These are phyloP conservation scores for Corymbia citriodora DNA, from an alignment of 441 rosid genomes.

Conservation along the genomic window DNA sequence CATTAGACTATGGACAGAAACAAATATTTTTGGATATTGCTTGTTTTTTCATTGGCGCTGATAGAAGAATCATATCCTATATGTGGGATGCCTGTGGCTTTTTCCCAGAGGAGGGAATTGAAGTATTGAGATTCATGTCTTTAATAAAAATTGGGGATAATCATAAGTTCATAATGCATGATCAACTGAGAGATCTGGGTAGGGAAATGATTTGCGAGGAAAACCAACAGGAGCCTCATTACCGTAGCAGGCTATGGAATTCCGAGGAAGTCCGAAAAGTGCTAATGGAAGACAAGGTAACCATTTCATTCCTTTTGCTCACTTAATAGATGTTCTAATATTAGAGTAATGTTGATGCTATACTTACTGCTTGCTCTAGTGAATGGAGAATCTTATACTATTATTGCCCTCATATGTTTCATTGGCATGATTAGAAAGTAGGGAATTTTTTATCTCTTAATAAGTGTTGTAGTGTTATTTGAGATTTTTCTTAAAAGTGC, in stretches of 20 bases:
- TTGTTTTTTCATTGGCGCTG: not conserved
- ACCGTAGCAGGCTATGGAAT: not conserved
- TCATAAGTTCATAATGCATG: not conserved
- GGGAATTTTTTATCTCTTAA: too few species aligned
- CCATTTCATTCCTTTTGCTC: accelerated
- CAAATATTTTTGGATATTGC: not conserved
- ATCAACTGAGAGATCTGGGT: not conserved
- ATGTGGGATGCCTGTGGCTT: not conserved
- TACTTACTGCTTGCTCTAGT: not conserved
- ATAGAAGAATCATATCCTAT: too few species aligned
- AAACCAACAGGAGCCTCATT: accelerated
- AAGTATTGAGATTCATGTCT: not conserved
- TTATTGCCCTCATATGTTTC: too few species aligned
- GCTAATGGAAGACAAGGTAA: not conserved
- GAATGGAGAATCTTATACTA: not conserved
- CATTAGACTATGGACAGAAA: too few species aligned
- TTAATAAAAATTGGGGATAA: not conserved
- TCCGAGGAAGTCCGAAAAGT: accelerated
- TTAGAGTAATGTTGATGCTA: too few species aligned
- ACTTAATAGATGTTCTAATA: not conserved
- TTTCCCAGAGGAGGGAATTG: not conserved
- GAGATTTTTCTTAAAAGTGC: too few species aligned
- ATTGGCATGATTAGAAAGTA: too few species aligned
- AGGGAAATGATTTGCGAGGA: not conserved
- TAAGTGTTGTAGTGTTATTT: too few species aligned